Conservation (phyloP, 2,329 filamentous ascomycete species). For the Hypocreales sp. region DNA sequence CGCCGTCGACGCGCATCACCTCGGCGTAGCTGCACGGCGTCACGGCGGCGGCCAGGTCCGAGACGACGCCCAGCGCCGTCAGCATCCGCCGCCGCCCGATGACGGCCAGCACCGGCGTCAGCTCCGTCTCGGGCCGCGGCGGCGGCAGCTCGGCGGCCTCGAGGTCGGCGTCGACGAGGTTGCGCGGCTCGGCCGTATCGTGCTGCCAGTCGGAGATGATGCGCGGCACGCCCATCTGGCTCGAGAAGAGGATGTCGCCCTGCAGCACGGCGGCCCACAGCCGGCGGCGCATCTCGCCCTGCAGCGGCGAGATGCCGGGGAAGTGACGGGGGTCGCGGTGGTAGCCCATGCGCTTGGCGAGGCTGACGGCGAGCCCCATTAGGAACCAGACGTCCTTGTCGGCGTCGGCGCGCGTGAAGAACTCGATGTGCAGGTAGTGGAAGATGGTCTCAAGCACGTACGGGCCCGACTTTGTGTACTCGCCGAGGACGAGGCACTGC, state of each 20-base stretch:
- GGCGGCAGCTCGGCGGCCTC: slow-evolving; percentile 13
- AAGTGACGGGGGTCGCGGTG: slow-evolving; percentile 29
- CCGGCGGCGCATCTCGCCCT: slow-evolving; percentile 28
- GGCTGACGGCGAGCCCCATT: slow-evolving; percentile 15
- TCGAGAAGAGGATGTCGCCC: slow-evolving; percentile 24
- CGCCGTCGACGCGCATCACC: too few relatives aligned
- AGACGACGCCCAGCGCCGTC: slow-evolving; percentile 8
- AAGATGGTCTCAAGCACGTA: slow-evolving; percentile 24
- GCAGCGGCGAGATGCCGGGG: slow-evolving; percentile 19
- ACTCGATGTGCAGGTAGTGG: slow-evolving; percentile 17
- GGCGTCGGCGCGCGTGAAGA: slow-evolving; percentile 13
- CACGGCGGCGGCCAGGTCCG: slow-evolving; percentile 4
- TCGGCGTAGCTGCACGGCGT: too few relatives aligned
- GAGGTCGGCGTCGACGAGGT: slow-evolving; percentile 28
- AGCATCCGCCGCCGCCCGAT: too few relatives aligned
- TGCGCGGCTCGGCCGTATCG: slow-evolving; percentile 26
- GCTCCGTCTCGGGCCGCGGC: too few relatives aligned
- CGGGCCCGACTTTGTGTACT: slow-evolving; percentile 26
- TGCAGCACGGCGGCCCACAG: slow-evolving; percentile 24
- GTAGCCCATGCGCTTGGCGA: slow-evolving; percentile 24
- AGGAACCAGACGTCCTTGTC: slow-evolving; percentile 19
- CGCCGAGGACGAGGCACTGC: slow-evolving; percentile 20
- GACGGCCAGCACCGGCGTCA: too few relatives aligned
- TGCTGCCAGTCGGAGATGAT: slow-evolving; percentile 22
- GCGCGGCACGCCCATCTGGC: slow-evolving; percentile 28